Evolutionary conservation across 306 rosid species (phyloP).

Genomic region (Vigna radiata): DNA sequence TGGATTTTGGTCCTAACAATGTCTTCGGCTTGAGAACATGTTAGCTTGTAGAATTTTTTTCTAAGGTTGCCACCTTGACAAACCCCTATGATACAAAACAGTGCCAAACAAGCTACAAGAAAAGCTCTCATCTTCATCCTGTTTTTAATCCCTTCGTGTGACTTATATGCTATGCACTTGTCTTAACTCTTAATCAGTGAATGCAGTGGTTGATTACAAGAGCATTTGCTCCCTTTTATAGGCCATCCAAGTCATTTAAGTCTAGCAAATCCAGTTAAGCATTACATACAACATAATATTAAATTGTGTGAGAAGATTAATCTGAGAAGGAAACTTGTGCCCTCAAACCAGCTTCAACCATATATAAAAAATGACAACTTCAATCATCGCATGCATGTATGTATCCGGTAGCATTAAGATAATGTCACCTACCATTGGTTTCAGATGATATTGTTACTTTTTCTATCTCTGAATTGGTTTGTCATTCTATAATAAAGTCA

Average conservation of each 20-base stretch:
- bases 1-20: conserved; percentile 44
- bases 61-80: conserved; percentile 54
- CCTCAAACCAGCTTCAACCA: neutral
- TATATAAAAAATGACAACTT: neutral
- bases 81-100: conserved; percentile 38
- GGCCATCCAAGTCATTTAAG: neutral
- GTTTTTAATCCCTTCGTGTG: neutral
- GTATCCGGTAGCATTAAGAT: conserved; percentile 20
- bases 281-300: conserved; percentile 10
- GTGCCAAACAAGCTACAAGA: conserved; percentile 39
- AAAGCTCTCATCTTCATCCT: conserved; percentile 43
- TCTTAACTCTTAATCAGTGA: conserved; percentile 7
- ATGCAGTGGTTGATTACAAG: conserved; percentile 1
- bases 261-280: conserved; percentile 7
- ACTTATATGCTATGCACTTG: neutral
- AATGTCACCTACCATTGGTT: conserved; percentile 8
- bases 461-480: neutral
- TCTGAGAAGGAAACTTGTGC: neutral
- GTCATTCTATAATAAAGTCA: neutral
- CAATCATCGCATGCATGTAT: conserved; percentile 18
- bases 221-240: conserved; percentile 33
- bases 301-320: neutral
- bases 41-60: conserved; percentile 49
- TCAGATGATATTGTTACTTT: neutral
- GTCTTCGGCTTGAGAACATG: conserved; percentile 58